These are phyloP conservation scores for Arctium minus DNA, from an alignment of 129 eudicot species.

Conservation along the genomic window DNA sequence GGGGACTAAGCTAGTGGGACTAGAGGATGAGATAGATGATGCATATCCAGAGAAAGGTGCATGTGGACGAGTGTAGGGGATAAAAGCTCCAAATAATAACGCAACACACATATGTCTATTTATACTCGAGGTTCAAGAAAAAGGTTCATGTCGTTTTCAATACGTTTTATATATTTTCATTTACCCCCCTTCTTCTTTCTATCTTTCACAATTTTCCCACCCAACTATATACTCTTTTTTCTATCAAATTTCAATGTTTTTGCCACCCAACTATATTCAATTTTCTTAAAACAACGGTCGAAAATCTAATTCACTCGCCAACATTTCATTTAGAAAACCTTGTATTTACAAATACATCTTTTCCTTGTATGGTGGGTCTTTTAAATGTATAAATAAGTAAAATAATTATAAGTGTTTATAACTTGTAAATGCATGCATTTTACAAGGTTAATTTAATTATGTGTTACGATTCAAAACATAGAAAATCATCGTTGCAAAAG, in stretches of 20 bases:
- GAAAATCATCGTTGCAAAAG: not conserved
- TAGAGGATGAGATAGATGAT: conserved; percentile 10
- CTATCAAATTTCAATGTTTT: not conserved
- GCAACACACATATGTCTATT: conserved; percentile 34
- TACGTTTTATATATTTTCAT: not conserved
- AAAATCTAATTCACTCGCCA: not conserved
- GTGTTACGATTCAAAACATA: not conserved
- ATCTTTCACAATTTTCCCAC: not conserved
- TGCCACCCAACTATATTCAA: not conserved
- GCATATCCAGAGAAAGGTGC: conserved; percentile 2
- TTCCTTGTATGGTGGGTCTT: not conserved
- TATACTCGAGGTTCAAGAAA: conserved; percentile 35
- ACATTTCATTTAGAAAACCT: not conserved
- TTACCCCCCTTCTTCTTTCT: conserved; percentile 4
- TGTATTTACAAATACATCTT: not conserved
- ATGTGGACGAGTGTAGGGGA: conserved; percentile 35
- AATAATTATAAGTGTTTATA: not conserved
- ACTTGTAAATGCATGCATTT: not conserved
- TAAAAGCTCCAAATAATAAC: conserved; percentile 1
- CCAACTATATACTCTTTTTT: not conserved
- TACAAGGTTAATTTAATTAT: not conserved
- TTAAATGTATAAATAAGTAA: not conserved
- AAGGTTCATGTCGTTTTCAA: conserved; percentile 29
- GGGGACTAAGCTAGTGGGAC: not conserved
- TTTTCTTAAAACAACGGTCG: too few relatives aligned